Evolutionary conservation across 768 basidiomycete species (phyloP).

Genomic region (Kwoniella dendrophila): DNA sequence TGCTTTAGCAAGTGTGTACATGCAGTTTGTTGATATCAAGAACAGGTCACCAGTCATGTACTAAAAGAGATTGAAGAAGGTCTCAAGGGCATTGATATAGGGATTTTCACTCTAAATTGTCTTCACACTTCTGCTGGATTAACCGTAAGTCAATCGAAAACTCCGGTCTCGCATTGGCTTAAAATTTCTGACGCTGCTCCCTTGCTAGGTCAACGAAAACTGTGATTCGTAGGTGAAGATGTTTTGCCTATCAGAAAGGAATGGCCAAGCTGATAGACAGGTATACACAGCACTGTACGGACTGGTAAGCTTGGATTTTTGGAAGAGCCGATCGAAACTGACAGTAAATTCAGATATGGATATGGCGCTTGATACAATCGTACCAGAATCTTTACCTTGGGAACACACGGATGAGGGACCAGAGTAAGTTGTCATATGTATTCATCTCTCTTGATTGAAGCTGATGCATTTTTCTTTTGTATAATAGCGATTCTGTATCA

Average conservation of each 20-base stretch:
- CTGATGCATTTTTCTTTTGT: constrained; percentile 1
- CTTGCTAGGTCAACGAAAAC: constrained; percentile 73
- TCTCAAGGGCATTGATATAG: constrained; percentile 71
- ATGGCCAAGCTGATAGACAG: constrained; percentile 21
- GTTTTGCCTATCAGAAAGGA: constrained; percentile 43
- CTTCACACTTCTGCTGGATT: constrained; percentile 56
- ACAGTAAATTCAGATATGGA: constrained; percentile 72
- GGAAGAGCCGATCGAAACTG: constrained; percentile 1
- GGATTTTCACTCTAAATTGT: constrained; percentile 89
- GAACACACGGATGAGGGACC: constrained; percentile 87
- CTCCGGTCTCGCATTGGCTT: no score
- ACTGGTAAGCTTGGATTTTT: constrained; percentile 4
- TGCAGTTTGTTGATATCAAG: background rate
- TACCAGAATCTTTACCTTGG: constrained; percentile 82
- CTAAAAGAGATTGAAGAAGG: constrained; percentile 68
- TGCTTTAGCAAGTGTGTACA: background rate
- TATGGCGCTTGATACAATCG: constrained; percentile 83
- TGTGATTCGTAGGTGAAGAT: constrained; percentile 73
- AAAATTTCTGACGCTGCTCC: background rate
- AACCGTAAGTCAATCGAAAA: constrained; percentile 62
- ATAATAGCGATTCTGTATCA: constrained; percentile 75
- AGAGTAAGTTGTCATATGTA: constrained; percentile 64
- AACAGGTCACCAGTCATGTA: constrained; percentile 70
- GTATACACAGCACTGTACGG: constrained; percentile 6
- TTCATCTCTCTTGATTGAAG: background rate